Conservation (phyloP, 441 rosid species). For the Corymbia calophylla region DNA sequence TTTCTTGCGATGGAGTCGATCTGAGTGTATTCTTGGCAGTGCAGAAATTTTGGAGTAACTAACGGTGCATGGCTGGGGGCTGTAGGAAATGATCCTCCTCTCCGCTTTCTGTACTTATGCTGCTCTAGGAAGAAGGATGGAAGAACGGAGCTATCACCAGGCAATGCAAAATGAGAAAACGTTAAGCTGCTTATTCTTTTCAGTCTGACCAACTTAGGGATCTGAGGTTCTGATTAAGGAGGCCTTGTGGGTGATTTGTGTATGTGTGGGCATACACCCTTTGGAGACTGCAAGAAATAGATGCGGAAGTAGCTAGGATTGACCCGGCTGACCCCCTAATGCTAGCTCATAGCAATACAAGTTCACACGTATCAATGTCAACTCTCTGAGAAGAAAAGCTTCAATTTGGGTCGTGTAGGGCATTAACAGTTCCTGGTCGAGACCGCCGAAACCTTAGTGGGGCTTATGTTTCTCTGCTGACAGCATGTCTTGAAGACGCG, state of each 20-base stretch:
- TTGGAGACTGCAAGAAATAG: not conserved
- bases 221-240: not conserved
- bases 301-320: not conserved
- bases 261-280: not conserved
- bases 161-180: not conserved
- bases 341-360: not conserved
- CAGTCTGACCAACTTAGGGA: not conserved
- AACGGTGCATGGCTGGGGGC: not conserved
- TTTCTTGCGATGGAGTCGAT: not conserved
- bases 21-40: not conserved
- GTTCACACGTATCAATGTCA: not conserved
- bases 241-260: not conserved
- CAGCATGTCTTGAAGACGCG: not conserved
- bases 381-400: not conserved
- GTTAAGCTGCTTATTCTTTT: not conserved
- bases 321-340: not conserved
- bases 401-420: not conserved
- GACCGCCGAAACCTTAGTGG: not conserved
- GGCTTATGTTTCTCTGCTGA: not conserved
- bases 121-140: slow-evolving; percentile 11
- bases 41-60: not conserved
- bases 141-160: slow-evolving; percentile 11
- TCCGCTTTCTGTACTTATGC: not conserved
- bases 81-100: slow-evolving; percentile 6
- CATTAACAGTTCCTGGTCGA: not conserved